A percentile compares a stretch with the other conserved stretches of the same genome.
Evolutionary conservation across 257 asterid genomes (phyloP).

Genomic region (Gentiana straminea): DNA sequence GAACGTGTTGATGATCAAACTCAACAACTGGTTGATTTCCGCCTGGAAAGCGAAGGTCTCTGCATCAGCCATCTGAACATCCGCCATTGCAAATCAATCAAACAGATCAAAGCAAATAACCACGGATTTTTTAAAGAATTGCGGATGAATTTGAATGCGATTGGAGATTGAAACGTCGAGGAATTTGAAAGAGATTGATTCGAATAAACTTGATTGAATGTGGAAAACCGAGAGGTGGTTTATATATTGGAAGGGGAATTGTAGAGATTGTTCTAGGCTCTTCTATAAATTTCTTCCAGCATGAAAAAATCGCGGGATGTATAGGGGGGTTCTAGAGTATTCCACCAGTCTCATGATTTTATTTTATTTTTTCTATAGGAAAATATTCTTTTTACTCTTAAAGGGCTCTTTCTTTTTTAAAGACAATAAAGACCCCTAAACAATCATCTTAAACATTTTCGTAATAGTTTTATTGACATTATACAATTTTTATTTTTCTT

Average conservation of each 20-base stretch:
- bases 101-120: no score
- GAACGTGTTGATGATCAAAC: slow-evolving; percentile 32
- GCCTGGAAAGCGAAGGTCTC: slow-evolving; percentile 37
- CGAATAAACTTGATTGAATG: not conserved
- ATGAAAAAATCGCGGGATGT: not conserved
- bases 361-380: no score
- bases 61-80: slow-evolving; percentile 25
- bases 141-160: not conserved
- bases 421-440: no score
- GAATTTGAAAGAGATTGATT: not conserved
- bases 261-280: not conserved
- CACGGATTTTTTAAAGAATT: not conserved
- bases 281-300: no score
- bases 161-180: not conserved
- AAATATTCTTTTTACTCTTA: no score
- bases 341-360: not conserved
- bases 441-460: no score
- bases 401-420: no score
- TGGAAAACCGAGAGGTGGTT: not conserved
- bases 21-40: slow-evolving; percentile 32
- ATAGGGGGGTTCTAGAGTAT: slow-evolving; percentile 1
- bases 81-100: slow-evolving; percentile 14
- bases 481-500: no score
- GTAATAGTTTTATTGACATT: no score
- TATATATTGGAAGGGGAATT: not conserved